Conservation (phyloP, 495 filamentous ascomycete species). For the Hyaloscypha hepaticicola region DNA sequence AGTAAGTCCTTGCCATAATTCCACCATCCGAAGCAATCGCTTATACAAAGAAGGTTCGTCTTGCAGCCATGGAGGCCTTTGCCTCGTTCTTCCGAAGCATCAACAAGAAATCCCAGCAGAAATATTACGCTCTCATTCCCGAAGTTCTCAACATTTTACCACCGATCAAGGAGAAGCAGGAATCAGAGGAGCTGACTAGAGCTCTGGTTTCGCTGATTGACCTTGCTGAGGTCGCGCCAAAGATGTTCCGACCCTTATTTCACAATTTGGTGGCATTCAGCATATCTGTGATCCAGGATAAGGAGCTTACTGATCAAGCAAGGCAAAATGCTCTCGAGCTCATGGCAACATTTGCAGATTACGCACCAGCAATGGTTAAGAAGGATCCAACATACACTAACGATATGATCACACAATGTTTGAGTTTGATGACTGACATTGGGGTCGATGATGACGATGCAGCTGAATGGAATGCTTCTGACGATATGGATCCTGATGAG, state of each 20-base stretch:
- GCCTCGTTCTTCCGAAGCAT: constrained; percentile 92
- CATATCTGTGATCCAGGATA: constrained; percentile 90
- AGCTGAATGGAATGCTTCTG: constrained; percentile 85
- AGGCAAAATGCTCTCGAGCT: constrained; percentile 94
- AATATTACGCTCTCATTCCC: constrained; percentile 82
- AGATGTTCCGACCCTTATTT: constrained; percentile 96
- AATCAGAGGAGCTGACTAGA: constrained; percentile 85
- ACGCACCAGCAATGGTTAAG: constrained; percentile 86
- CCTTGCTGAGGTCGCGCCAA: constrained; percentile 83
- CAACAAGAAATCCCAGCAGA: constrained; percentile 77
- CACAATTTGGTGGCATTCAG: constrained; percentile 88
- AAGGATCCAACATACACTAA: constrained; percentile 86
- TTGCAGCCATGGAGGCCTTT: constrained; percentile 95
- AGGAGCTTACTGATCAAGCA: constrained; percentile 84
- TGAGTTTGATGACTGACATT: constrained; percentile 99
- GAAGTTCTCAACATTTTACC: constrained; percentile 90
- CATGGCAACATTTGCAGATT: constrained; percentile 98
- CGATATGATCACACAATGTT: constrained; percentile 98
- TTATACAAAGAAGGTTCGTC: constrained; percentile 56
- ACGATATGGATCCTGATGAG: constrained; percentile 94
- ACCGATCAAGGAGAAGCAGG: constrained; percentile 83
- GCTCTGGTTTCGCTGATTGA: constrained; percentile 90
- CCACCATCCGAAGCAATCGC: background rate
- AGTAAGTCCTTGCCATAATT: constrained; percentile 47
- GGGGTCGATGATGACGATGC: constrained; percentile 95